Base-by-base conservation (phyloP, 192 early-diverging fungal genomes). In the Mortierella hygrophila region DNA sequence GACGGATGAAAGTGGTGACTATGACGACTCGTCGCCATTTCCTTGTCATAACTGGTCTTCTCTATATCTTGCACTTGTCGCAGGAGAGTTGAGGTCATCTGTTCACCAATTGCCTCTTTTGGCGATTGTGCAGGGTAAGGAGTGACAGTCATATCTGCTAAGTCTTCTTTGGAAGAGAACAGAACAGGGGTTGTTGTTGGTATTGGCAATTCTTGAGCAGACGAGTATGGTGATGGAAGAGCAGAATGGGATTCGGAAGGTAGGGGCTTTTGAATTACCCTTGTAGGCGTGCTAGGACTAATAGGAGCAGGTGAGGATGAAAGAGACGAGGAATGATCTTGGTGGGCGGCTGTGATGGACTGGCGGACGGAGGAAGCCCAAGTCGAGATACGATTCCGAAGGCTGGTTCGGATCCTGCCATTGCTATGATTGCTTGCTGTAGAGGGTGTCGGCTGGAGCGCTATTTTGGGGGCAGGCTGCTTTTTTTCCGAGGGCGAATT, bases 351-450 rank as follows among this genome's bases (percentile, higher is more conserved):
- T 75, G 76, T 55, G 70, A 79, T 37, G 6, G 77, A 47, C 40
- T 74, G 60, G 0, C 73, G 78, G n/a, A 85, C 20, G 18, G 82
- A 75, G 6, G 78, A 79, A 16, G 78, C 78, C 82, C 82, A 85
- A 29, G n/a, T 70, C 20, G 82, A 71, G 18, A 85, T 52, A 46
- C 82, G 77, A 65, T 76, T 79, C 26, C 75, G 49, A 77, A 55
- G 40, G 72, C 46, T 55, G 46, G 29, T 15, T 69, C 60, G 71
- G 7, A 63, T 40, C 8, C 41, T 52, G 23, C 4, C 21, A 13
- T 6, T 52, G 70, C 37, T 73, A 49, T 65, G 68, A 32, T 60
- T 79, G 46, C 13, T 16, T 76, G 42, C 75, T 37, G 75, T 41
- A 46, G 75, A 15, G 1, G 65, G 4, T 60, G 29, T 21, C 16